Base-by-base conservation (phyloP, 345 rosid genomes). In the Gossypium herbaceum region DNA sequence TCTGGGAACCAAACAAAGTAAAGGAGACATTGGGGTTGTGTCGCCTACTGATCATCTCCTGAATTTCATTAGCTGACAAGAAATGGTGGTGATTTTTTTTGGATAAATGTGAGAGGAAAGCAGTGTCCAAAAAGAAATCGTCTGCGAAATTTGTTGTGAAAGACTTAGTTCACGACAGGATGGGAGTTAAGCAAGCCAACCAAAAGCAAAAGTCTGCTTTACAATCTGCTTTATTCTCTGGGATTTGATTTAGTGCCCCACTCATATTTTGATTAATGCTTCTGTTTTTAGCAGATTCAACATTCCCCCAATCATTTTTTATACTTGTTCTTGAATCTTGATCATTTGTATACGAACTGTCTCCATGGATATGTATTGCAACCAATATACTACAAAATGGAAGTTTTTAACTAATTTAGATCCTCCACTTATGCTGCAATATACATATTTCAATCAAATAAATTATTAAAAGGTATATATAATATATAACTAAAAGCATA, bases 211-310 rank as follows among this genome's bases (percentile, higher is more conserved):
- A 51, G 15, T 58, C 34, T 58, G 69, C 72, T 48, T 68, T 50
- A 50, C 43, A 5, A 50, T 48, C 72, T 68, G 72, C 72, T 48
- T 68, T 68, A 13, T 68, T 68, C 22, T 1, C 58, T 50, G 22
- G 15, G 22, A 50, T 68, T 24, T 50, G 72, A 50, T 68, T 68
- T 68, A 68, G 11, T 68, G 9, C 72, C 72, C 72, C 72, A 68
- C 72, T 9, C 3, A 25, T 7, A 24, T 67, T 34, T 67, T 67
- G 55, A 67, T 25, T 68, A 15, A 24, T 15, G 43, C 72, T 68
- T 8, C 2, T 68, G 22, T 22, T 47, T 45, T 12, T 12, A 68
- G 41, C 39, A 67, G 16, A 65, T 20, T 45, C 55, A 19, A 11
- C 24, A 44, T 11, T 43, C 15, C 3, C 50, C 0, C 57, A 17